Percentiles rank a stretch among this genome's conserved stretches.
phyloP scores from a whole-genome alignment of 1,139 yeast genomes.

The Taphrina pruni region DNA sequence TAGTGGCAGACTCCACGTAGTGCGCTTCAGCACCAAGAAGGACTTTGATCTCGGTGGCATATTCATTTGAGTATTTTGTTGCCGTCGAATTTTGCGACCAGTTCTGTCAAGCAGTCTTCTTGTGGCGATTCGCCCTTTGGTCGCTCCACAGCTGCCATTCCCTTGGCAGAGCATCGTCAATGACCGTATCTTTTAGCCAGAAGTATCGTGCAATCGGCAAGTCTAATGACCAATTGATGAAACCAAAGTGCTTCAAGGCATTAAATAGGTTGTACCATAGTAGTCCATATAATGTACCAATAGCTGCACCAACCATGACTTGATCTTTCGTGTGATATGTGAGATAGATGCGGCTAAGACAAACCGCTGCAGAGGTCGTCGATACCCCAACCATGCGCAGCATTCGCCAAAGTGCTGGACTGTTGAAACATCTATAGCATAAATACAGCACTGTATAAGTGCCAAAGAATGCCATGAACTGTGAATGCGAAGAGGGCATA shows the following conservation, averaged over 20 bases:
- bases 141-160: constrained; percentile 34
- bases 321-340: constrained; percentile 77
- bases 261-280: constrained; percentile 55
- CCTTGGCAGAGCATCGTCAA: constrained; percentile 6
- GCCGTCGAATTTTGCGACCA: not conserved
- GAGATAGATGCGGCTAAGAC: constrained; percentile 64
- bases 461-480: constrained; percentile 87
- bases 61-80: not conserved
- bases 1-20: not conserved
- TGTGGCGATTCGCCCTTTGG: not conserved
- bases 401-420: not conserved
- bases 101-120: not conserved
- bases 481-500: constrained; percentile 97
- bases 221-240: constrained; percentile 24
- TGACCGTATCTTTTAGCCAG: constrained; percentile 16
- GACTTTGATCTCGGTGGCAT: not conserved
- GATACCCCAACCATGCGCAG: not conserved
- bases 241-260: not conserved
- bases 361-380: constrained; percentile 42
- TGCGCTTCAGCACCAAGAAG: not conserved
- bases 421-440: constrained; percentile 51
- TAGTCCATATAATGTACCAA: constrained; percentile 68
- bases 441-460: constrained; percentile 65
- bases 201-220: constrained; percentile 4
- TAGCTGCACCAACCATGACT: constrained; percentile 70